Conservation (phyloP, 2,329 filamentous ascomycete species). For the Fusarium temperatum region DNA sequence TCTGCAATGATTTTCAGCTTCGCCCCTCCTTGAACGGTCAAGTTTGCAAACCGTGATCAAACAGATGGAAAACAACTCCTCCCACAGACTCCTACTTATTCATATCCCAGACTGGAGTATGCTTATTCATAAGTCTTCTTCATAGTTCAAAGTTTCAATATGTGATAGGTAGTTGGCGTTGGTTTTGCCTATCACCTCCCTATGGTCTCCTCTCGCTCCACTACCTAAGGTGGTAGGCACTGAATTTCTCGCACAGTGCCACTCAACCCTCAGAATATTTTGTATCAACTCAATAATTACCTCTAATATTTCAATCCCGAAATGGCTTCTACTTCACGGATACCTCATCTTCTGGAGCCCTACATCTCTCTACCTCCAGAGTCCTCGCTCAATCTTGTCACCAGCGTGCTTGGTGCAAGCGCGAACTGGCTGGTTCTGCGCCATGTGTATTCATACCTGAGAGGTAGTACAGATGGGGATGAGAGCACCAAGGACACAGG, state of each 20-base stretch:
- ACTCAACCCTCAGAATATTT: constrained; percentile 26
- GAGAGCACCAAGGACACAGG: constrained; percentile 49
- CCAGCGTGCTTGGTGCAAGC: constrained; percentile 70
- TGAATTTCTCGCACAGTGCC: constrained; percentile 30
- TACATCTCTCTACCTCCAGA: constrained; percentile 68
- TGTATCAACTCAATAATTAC: constrained; percentile 16
- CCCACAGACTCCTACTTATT: neutral
- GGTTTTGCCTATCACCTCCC: neutral
- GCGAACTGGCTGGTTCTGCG: constrained; percentile 73
- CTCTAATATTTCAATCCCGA: neutral
- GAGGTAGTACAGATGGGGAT: constrained; percentile 35
- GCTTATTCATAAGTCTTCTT: neutral
- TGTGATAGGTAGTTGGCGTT: neutral
- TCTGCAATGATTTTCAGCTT: neutral
- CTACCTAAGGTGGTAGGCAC: neutral
- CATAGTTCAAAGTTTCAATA: neutral
- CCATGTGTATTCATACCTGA: constrained; percentile 60
- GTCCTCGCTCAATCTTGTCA: constrained; percentile 71
- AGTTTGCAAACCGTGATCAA: neutral
- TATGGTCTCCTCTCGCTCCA: constrained; percentile 1
- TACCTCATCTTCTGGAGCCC: constrained; percentile 71
- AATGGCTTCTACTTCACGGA: constrained; percentile 54
- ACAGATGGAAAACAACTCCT: neutral
- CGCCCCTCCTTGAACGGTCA: neutral
- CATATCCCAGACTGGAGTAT: neutral